phyloP scores from a whole-genome alignment of 495 filamentous ascomycete genomes.

The Penicillium coffeae region DNA sequence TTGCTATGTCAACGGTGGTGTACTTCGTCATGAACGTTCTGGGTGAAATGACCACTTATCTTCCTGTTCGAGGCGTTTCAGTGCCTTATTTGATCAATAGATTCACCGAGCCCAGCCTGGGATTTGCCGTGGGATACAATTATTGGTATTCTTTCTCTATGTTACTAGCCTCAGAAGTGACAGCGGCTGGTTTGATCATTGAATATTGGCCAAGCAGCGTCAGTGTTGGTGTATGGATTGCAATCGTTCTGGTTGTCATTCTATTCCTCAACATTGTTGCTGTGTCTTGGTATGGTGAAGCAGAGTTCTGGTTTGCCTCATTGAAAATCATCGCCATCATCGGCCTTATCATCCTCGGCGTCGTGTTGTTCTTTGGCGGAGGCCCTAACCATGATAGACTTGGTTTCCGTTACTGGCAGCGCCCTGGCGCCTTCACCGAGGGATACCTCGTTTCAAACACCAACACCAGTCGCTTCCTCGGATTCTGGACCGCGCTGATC shows the following conservation, averaged over 20 bases:
- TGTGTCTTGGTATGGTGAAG: slow-evolving; percentile 65
- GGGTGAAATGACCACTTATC: slow-evolving; percentile 71
- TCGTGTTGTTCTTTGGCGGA: slow-evolving; percentile 65
- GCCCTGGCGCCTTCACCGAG: slow-evolving; percentile 60
- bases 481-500: slow-evolving; percentile 41
- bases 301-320: slow-evolving; percentile 69
- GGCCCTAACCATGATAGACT: slow-evolving; percentile 58
- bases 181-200: slow-evolving; percentile 64
- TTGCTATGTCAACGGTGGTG: slow-evolving; percentile 52
- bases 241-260: slow-evolving; percentile 65
- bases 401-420: slow-evolving; percentile 69
- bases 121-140: slow-evolving; percentile 61
- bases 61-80: slow-evolving; percentile 66
- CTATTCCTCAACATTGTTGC: slow-evolving; percentile 63
- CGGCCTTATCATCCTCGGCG: slow-evolving; percentile 62
- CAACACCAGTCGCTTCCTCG: slow-evolving; percentile 36
- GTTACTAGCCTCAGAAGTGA: slow-evolving; percentile 64
- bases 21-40: slow-evolving; percentile 51
- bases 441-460: slow-evolving; percentile 40
- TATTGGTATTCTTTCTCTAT: slow-evolving; percentile 55
- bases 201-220: slow-evolving; percentile 60
- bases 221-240: slow-evolving; percentile 60
- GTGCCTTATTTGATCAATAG: slow-evolving; percentile 69
- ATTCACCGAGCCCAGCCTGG: slow-evolving; percentile 65
- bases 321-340: slow-evolving; percentile 73